Evolutionary conservation across 1,139 yeast genomes (phyloP).

Genomic region (Diutina siamensis): DNA sequence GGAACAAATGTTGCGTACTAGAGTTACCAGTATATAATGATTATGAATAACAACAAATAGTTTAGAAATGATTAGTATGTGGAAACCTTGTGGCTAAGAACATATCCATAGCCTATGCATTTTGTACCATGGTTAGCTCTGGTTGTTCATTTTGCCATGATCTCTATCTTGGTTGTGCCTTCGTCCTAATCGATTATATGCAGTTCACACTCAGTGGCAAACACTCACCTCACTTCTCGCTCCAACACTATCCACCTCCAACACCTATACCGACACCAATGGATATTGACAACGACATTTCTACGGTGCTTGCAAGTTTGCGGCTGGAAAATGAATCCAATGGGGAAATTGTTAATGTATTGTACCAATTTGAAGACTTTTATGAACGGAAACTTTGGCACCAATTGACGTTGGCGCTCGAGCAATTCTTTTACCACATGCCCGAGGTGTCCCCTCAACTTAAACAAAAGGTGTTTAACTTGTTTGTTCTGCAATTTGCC

Average conservation of each 20-base stretch:
- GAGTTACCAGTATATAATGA: neutral
- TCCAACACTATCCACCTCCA: too few relatives aligned
- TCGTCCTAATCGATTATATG: neutral
- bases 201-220: neutral
- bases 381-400: conserved; percentile 77
- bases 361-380: conserved; percentile 71
- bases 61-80: too few relatives aligned
- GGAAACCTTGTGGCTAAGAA: too few relatives aligned
- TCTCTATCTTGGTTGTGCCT: too few relatives aligned
- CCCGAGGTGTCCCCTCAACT: conserved; percentile 23
- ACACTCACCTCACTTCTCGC: neutral
- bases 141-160: too few relatives aligned
- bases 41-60: neutral
- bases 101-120: too few relatives aligned
- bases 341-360: conserved; percentile 48
- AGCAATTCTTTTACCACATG: conserved; percentile 35
- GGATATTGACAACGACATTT: conserved; percentile 19
- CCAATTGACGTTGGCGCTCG: conserved; percentile 65
- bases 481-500: conserved; percentile 56
- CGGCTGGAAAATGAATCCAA: conserved; percentile 48
- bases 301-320: conserved; percentile 58
- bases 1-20: neutral
- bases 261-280: neutral
- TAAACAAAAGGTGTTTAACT: conserved; percentile 57
- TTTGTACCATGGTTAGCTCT: too few relatives aligned